Evolutionary conservation across 129 eudicot genomes (phyloP), one percentile per base, ranked within the genome.

Genomic region (Solidago caesia): DNA sequence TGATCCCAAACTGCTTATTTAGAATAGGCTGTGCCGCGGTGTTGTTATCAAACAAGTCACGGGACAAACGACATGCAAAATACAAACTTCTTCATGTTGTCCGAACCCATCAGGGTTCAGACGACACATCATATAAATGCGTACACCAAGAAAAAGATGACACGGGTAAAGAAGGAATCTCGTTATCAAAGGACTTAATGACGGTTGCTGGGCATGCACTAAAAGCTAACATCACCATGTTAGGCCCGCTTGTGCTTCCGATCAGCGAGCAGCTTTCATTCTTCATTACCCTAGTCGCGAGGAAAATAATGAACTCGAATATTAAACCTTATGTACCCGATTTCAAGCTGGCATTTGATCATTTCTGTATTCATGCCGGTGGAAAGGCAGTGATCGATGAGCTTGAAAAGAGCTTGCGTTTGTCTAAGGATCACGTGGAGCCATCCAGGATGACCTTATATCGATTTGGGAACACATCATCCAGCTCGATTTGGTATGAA

Each of bases 401-500:
- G 73, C 82, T 83, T 25, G 85, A 86, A 78, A 83, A 78, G 78
- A 86, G 68, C 47, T 62, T 86, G 15, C 75, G 69, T 71, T 67
- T 86, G 13, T 68, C 55, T 13, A 73, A 80, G 44, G 68, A 21
- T 2, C 84, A 86, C 51, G 87, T 83, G n/a, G 88, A 86, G 80
- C 77, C 91, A 9, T 86, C 91, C 11, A 60, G 88, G 58, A 86
- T 86, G 91, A 81, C 87, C 33, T 77, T 86, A 51, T 77, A 86
- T 59, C 25, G 91, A 65, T 86, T 86, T 25, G 91, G 90, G 41
- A 86, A 86, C 49, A 86, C 90, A 14, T 83, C 87, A 1, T 83
- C 90, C 11, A 86, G 87, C 74, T 85, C 89, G 51, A 75, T 85
- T 47, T 85, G 89, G 87, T 79, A 85, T 27, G 89, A 85, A 67